Percentiles rank a stretch among this genome's conserved stretches.
Conservation (phyloP, 805 yeast species). For the Suhomyces emberorum region DNA sequence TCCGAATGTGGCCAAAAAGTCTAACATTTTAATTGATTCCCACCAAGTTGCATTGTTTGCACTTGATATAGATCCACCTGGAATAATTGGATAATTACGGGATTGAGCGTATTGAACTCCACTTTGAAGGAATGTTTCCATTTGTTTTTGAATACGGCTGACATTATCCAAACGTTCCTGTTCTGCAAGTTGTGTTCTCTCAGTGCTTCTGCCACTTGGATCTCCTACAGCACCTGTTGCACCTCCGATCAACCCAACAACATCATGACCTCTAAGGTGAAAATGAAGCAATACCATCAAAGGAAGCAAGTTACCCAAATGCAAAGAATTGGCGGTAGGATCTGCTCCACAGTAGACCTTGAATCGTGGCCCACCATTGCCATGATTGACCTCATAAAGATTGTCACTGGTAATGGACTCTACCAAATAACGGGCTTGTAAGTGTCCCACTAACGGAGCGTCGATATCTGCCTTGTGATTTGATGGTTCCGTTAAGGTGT, state of each 20-base stretch:
- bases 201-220: slow-evolving; percentile 87
- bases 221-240: slow-evolving; percentile 97
- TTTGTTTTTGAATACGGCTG: slow-evolving; percentile 55
- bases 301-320: slow-evolving; percentile 88
- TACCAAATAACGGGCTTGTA: slow-evolving; percentile 34
- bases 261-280: slow-evolving; percentile 76
- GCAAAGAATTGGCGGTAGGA: slow-evolving; percentile 87
- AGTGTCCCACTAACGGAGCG: slow-evolving; percentile 33
- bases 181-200: slow-evolving; percentile 59
- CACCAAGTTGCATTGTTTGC: slow-evolving; percentile 84
- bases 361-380: slow-evolving; percentile 30
- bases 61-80: slow-evolving; percentile 39
- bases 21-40: slow-evolving; percentile 70
- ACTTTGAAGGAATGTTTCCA: slow-evolving; percentile 54
- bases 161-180: slow-evolving; percentile 56
- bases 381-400: slow-evolving; percentile 30
- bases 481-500: slow-evolving; percentile 20
- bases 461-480: slow-evolving; percentile 20
- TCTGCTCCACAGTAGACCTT: slow-evolving; percentile 92
- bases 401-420: slow-evolving; percentile 40
- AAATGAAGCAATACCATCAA: slow-evolving; percentile 82
- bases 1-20: slow-evolving; percentile 75
- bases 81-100: slow-evolving; percentile 35
- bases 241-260: slow-evolving; percentile 85
- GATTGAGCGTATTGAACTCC: slow-evolving; percentile 62